Base-by-base conservation (phyloP, 306 rosid species). In the Crotalaria pallida region DNA sequence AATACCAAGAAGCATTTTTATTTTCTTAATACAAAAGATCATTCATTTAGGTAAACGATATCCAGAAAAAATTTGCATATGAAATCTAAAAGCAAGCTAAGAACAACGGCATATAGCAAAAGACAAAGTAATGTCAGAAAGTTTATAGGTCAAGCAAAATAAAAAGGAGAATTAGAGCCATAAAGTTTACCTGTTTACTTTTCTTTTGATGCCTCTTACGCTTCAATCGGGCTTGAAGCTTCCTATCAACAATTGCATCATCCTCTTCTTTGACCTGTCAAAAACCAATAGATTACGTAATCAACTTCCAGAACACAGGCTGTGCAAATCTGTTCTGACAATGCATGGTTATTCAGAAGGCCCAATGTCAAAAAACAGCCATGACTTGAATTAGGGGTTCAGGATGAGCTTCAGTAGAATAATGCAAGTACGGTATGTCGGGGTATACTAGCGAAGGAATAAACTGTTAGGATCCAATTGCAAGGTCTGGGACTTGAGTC, bases 251-350 rank as follows among this genome's bases (percentile, higher is more conserved):
- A 59, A 80, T 79, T 38, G 80, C 96, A 75, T 94, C 98, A 65
- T 94, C 98, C 75, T 94, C 98, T 86, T 93, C 98, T 83, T 90
- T 94, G 55, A 94, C 95, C 98, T 94, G 78, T 44, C 29, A 68
- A 65, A 51, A 21, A 33, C 2, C 10, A 62, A 57, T 41, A 21
- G 17, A n/a, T 11, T 11, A 76, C 7, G 21, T 7, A 47, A 62
- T 66, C 48, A 67, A 50, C 45, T 27, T 57, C 65, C 34, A 16
- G 58, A 58, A 65, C 65, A 57, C n/a, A 56, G 33, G 66, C 36
- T 26, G 7, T 49, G 41, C 69, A 50, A 21, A 47, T 17, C 11
- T 65, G 11, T 50, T 23, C 15, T 13, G 50, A 40, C n/a, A 8
- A 72, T 48, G 36, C 36, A 43, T 44, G 50, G 59, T 26, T 34